These are phyloP conservation scores for Maudiozyma turicensis DNA, from an alignment of 805 yeast species.

Conservation along the genomic window DNA sequence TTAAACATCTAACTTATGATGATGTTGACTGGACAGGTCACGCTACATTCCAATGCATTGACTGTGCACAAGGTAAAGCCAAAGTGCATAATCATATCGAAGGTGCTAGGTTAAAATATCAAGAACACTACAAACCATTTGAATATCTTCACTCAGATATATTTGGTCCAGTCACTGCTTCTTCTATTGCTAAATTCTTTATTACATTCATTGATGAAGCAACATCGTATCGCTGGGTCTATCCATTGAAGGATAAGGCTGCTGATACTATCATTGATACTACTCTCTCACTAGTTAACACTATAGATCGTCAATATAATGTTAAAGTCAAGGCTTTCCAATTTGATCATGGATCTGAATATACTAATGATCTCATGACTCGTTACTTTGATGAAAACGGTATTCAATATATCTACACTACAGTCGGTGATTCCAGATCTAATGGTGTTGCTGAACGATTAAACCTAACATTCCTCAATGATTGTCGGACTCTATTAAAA, in stretches of 20 bases:
- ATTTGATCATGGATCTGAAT: background rate
- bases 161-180: background rate
- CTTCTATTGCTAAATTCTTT: background rate
- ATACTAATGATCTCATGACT: background rate
- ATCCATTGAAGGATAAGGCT: too few species aligned
- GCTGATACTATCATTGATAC: too few species aligned
- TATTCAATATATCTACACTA: background rate
- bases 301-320: too few species aligned
- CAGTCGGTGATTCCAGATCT: too few species aligned
- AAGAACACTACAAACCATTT: too few species aligned
- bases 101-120: slow-evolving; percentile 51
- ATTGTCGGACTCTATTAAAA: background rate
- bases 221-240: background rate
- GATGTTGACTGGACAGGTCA: slow-evolving; percentile 12
- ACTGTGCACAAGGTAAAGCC: slow-evolving; percentile 56
- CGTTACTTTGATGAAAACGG: background rate
- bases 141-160: too few species aligned
- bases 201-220: background rate
- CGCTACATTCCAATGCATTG: slow-evolving; percentile 58
- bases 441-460: background rate
- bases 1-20: too few species aligned
- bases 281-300: too few species aligned
- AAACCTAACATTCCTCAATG: background rate
- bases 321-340: background rate
- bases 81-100: slow-evolving; percentile 51